These are phyloP conservation scores for Fraxinus excelsior DNA, from an alignment of 257 asterid species.

Conservation along the genomic window DNA sequence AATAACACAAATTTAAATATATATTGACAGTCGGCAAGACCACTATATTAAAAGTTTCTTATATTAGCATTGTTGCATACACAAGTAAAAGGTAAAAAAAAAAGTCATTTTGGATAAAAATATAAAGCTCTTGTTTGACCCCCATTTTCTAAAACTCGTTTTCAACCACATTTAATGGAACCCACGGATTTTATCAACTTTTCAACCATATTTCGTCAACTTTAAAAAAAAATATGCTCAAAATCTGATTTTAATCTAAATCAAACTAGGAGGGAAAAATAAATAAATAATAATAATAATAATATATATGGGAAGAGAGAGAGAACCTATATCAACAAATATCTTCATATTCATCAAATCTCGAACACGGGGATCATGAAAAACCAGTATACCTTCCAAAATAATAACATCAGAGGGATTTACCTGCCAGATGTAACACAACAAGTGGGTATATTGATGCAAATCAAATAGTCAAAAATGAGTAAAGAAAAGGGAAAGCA, in stretches of 20 bases:
- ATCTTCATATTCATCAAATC: constrained; percentile 93
- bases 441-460: not conserved
- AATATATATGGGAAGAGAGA: constrained; percentile 37
- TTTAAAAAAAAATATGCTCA: no score
- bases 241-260: no score
- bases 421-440: constrained; percentile 56
- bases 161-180: no score
- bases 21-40: not conserved
- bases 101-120: not conserved
- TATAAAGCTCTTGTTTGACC: not conserved
- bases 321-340: constrained; percentile 94
- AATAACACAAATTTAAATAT: not conserved
- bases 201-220: no score
- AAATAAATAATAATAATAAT: no score
- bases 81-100: not conserved
- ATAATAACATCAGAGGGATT: constrained; percentile 97
- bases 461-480: constrained; percentile 4
- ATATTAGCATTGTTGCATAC: not conserved
- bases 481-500: not conserved
- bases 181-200: no score
- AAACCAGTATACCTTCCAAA: constrained; percentile 95
- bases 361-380: constrained; percentile 89
- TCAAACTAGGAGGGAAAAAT: no score
- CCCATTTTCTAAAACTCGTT: no score
- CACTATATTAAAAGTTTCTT: not conserved